Evolutionary conservation across 441 rosid genomes (phyloP), one percentile per base, ranked within the genome.

Genomic region (Jatropha multifida): DNA sequence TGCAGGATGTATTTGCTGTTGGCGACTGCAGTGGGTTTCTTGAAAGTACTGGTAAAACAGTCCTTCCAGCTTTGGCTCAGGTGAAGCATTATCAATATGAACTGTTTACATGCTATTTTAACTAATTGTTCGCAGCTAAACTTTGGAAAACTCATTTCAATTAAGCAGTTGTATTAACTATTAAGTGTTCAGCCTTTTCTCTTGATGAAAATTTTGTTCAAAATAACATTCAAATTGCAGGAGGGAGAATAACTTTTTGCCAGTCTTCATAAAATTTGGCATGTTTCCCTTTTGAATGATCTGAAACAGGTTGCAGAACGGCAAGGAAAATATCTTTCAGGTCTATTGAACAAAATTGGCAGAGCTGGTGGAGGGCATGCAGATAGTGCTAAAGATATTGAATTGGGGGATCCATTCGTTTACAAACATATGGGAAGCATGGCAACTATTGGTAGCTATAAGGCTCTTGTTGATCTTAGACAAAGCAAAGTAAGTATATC

Each of bases 21-120:
- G 98, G 97, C 51, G 98, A 92, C 81, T 94, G 97, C 85, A 84
- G 97, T 75, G 98, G 96, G 64, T 94, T 89, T 84, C 86, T 92
- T 20, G 98, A 92, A 76, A 83, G 80, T 77, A 94, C 97, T 20
- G 96, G 92, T 56, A 92, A 81, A 82, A 88, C 86, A 6, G 91
- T 89, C 52, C 98, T 94, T 80, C 98, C 98, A 20, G 98, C 98
- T 76, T 80, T 94, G 78, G 98, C 98, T 7, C 98, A 90, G 89
- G 97, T 86, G 65, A 77, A 74, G 5, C 14, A 7, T 44, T 6
- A 71, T 49, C 58, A 14, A 4, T 9, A 37, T 40, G 38, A 49
- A 46, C 67, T 49, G 20, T 14, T 73, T 5, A 27, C 15, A 17
- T 38, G 17, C 27, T 23, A 15, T 65, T 55, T 65, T 3, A 9